phyloP scores from a whole-genome alignment of 2,329 filamentous ascomycete genomes.

The Didymella pomorum region DNA sequence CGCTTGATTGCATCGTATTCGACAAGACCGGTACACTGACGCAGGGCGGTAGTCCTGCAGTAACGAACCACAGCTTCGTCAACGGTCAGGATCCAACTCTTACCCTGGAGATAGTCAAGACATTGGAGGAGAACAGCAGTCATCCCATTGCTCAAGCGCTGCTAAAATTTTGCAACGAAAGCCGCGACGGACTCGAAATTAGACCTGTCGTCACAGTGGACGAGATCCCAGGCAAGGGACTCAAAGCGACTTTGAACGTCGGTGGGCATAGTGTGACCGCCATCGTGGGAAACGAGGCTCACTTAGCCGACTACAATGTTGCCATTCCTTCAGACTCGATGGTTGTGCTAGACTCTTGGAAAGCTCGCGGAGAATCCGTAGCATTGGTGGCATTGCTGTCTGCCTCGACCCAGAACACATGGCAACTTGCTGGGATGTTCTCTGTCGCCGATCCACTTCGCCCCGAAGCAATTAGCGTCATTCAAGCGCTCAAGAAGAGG shows the following conservation, averaged over 20 bases:
- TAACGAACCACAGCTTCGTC: slow-evolving; percentile 63
- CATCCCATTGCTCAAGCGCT: slow-evolving; percentile 79
- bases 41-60: slow-evolving; percentile 72
- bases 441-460: slow-evolving; percentile 84
- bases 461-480: slow-evolving; percentile 71
- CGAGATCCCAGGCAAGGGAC: slow-evolving; percentile 75
- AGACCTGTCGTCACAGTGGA: slow-evolving; percentile 56
- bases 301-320: slow-evolving; percentile 62
- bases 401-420: slow-evolving; percentile 24
- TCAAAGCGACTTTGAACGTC: slow-evolving; percentile 64
- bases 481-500: slow-evolving; percentile 68
- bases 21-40: slow-evolving; percentile 90
- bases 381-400: slow-evolving; percentile 48
- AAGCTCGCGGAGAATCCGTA: slow-evolving; percentile 53
- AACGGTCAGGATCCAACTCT: slow-evolving; percentile 43
- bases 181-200: slow-evolving; percentile 7
- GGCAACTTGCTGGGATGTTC: slow-evolving; percentile 68
- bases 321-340: slow-evolving; percentile 32
- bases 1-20: slow-evolving; percentile 80
- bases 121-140: slow-evolving; percentile 74
- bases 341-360: slow-evolving; percentile 49
- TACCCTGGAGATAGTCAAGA: slow-evolving; percentile 64
- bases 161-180: slow-evolving; percentile 64
- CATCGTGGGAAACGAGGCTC: slow-evolving; percentile 74
- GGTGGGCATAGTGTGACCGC: slow-evolving; percentile 50